These are phyloP conservation scores for Hirschfeldia incana DNA, from an alignment of 345 rosid genomes.

Conservation along the genomic window DNA sequence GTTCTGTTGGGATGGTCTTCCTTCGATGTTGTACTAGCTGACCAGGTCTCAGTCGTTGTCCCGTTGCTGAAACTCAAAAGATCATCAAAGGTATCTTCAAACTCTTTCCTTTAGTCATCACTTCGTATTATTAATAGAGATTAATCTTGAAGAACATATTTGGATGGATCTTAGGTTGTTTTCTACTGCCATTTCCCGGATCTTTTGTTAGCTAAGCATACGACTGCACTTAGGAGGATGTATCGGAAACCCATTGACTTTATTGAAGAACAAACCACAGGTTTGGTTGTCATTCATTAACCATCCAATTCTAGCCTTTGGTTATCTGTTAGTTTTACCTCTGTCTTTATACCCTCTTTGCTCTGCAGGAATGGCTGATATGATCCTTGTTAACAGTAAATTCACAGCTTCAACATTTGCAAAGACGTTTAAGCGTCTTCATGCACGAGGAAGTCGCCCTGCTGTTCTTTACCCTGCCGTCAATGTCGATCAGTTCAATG, in stretches of 20 bases:
- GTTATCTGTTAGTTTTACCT: neutral
- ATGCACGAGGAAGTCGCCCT: constrained; percentile 66
- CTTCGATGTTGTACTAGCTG: constrained; percentile 76
- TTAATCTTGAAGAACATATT: neutral
- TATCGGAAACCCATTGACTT: constrained; percentile 85
- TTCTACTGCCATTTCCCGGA: constrained; percentile 98
- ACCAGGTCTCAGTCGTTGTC: constrained; percentile 85
- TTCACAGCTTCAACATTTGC: constrained; percentile 89
- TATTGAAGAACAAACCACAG: constrained; percentile 81
- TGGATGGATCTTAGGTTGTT: constrained; percentile 54
- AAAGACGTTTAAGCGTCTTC: constrained; percentile 75
- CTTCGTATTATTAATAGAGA: neutral
- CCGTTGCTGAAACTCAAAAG: constrained; percentile 73
- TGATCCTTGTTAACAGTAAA: constrained; percentile 56
- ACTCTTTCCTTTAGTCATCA: neutral
- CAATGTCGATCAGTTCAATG: constrained; percentile 69
- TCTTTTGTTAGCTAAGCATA: constrained; percentile 77
- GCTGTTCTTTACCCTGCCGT: constrained; percentile 92
- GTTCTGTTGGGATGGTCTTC: constrained; percentile 72
- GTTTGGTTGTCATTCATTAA: constrained; percentile 35
- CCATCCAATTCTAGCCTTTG: neutral
- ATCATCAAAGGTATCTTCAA: constrained; percentile 61
- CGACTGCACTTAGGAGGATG: constrained; percentile 70
- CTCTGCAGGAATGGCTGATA: constrained; percentile 78
- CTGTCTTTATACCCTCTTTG: constrained; percentile 2